Percentiles rank a stretch among this genome's conserved stretches.
Conservation (phyloP, 371 early-diverging fungal genomes). For the Mortierella sp. region DNA sequence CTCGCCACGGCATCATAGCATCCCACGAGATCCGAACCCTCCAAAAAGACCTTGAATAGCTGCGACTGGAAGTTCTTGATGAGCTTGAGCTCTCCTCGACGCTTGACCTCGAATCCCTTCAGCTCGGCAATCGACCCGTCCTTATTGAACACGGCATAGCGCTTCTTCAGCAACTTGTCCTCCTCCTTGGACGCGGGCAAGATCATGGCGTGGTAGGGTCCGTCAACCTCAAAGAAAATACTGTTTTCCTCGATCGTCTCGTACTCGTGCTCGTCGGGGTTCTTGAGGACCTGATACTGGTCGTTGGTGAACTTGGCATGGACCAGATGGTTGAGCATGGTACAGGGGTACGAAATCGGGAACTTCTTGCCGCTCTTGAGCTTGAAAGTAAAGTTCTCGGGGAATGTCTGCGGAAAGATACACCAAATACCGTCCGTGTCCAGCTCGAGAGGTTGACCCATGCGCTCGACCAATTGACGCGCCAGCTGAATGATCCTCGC, state of each 20-base stretch:
- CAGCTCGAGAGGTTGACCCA: conserved; percentile 98
- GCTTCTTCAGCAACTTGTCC: conserved; percentile 98
- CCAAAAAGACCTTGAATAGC: conserved; percentile 93
- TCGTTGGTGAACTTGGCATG: conserved; percentile 98
- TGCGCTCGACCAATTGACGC: conserved; percentile 90
- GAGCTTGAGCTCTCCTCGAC: conserved; percentile 99
- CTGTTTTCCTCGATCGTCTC: conserved; percentile 89
- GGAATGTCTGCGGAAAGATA: conserved; percentile 95
- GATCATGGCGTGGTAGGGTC: conserved; percentile 99
- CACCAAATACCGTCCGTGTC: conserved; percentile 99
- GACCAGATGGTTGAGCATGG: conserved; percentile 98
- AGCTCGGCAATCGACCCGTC: conserved; percentile 98
- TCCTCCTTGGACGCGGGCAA: conserved; percentile 98
- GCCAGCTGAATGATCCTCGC: conserved; percentile 98
- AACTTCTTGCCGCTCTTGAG: conserved; percentile 83
- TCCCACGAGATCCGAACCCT: conserved; percentile 89
- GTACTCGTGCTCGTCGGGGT: conserved; percentile 77
- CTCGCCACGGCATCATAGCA: conserved; percentile 95
- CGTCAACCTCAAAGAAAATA: conserved; percentile 99
- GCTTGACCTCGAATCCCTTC: conserved; percentile 99
- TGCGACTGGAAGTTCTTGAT: conserved; percentile 99
- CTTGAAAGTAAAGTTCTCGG: conserved; percentile 91
- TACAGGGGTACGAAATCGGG: conserved; percentile 95
- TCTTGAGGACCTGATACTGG: conserved; percentile 91
- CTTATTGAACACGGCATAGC: conserved; percentile 98